Evolutionary conservation across 179 eudicot genomes (phyloP).

Genomic region (Gypsophila paniculata): DNA sequence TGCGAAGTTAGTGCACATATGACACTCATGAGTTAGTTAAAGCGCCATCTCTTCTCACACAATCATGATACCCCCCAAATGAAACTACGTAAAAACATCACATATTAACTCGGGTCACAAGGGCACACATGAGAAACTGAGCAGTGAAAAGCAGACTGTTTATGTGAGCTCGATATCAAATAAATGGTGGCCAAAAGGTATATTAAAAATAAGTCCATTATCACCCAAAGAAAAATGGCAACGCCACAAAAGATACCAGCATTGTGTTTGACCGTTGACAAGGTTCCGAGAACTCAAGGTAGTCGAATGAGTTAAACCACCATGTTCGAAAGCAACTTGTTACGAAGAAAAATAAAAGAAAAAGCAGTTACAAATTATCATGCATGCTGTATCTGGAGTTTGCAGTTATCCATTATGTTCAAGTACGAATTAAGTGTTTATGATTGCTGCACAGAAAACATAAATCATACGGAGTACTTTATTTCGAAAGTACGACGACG

Average conservation of each 20-base stretch:
- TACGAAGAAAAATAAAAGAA: neutral
- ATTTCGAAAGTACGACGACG: neutral
- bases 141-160: too few relatives aligned
- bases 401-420: neutral
- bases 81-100: neutral
- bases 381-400: neutral
- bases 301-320: neutral
- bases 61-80: too few relatives aligned
- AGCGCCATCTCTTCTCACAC: conserved; percentile 5
- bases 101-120: neutral
- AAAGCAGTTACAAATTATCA: neutral
- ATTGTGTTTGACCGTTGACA: neutral
- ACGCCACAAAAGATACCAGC: neutral
- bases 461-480: neutral
- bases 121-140: neutral
- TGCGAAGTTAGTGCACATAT: neutral
- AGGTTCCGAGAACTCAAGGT: neutral
- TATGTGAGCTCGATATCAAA: too few relatives aligned
- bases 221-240: neutral
- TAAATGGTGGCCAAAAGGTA: neutral
- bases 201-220: neutral
- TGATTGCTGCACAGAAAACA: neutral
- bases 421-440: neutral
- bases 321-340: neutral
- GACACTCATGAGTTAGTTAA: neutral